These are phyloP conservation scores for Yamadazyma spencermartinsiae DNA, from an alignment of 1,139 yeast genomes.

Conservation along the genomic window DNA sequence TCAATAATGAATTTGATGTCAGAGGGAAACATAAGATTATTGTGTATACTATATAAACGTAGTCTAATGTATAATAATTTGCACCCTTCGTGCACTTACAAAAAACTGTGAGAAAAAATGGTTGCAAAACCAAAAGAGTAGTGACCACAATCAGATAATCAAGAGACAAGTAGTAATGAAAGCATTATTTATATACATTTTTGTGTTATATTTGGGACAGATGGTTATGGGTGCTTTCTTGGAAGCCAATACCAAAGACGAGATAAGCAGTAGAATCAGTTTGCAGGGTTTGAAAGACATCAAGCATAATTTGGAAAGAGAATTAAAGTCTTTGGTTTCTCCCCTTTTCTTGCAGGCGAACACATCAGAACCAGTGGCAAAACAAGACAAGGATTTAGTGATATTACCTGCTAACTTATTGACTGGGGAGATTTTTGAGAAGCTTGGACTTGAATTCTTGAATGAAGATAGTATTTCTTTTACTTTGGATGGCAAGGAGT, in stretches of 20 bases:
- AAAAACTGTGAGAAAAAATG: not conserved
- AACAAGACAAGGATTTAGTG: conserved; percentile 15
- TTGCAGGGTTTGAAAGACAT: conserved; percentile 14
- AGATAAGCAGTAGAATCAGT: conserved; percentile 5
- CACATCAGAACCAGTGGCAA: not conserved
- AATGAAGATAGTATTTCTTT: conserved; percentile 15
- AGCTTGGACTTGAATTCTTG: conserved; percentile 23
- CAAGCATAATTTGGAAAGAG: conserved; percentile 13
- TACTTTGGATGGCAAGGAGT: conserved; percentile 8
- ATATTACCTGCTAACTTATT: conserved; percentile 27
- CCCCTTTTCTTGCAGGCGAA: conserved; percentile 1
- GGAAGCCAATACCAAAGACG: conserved; percentile 1
- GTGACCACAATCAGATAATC: not conserved
- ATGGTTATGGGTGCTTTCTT: not conserved
- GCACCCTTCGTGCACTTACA: not conserved
- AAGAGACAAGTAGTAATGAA: not conserved
- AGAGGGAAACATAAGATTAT: conserved; percentile 32
- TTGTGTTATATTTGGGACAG: not conserved
- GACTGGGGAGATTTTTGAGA: conserved; percentile 18
- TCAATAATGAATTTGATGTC: conserved; percentile 26
- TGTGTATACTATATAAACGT: conserved; percentile 30
- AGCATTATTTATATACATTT: not conserved
- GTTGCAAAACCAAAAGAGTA: conserved; percentile 1
- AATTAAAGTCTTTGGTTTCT: conserved; percentile 16
- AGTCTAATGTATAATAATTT: conserved; percentile 1